Evolutionary conservation across 495 filamentous ascomycete species (phyloP), one percentile per base, ranked within the genome.

Genomic region (Aspergillus carlsbadensis): DNA sequence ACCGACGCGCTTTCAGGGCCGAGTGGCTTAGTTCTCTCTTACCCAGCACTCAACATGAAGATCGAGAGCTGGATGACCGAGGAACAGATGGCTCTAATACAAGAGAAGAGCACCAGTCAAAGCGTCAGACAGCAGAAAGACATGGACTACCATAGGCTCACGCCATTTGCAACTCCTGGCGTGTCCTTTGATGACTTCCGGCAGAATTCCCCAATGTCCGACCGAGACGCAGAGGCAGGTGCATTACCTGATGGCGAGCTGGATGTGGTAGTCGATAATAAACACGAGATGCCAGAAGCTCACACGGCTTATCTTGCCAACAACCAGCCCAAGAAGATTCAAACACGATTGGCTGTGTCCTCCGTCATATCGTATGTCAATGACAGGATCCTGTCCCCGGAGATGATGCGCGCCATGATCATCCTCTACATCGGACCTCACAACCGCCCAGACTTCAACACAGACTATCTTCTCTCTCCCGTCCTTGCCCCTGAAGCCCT

Each of bases 51-150:
- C 53, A 95, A 96, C 63, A 87, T 98, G 85, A 96, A 91, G 66
- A 96, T 98, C 47, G 88, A 89, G n/a, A 97, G 91, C 62, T 98
- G 94, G 94, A 97, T 98, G 92, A 91, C 87, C 0, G 95, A 98
- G 62, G 94, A 98, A 67, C 92, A 98, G 66, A 94, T 97, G 90
- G 80, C 89, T 0, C 73, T 98, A 36, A 96, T 98, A 51, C 87
- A 92, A 58, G 91, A 96, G 55, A 86, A 89, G 37, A 79, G 84
- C 50, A 84, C 85, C 2, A 96, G 97, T 64, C 81, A 80, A 54
- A 78, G 81, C 41, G 83, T 98, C 48, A 67, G 97, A 5, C 79
- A 82, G 17, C 80, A 87, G 50, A 97, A 98, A 72, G 89, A 83
- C 42, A 86, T 84, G 63, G 82, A 89, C 42, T 88, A 86, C 46